Conservation (phyloP, 805 yeast genomes). For the Cyberlindnera bimundalis region DNA sequence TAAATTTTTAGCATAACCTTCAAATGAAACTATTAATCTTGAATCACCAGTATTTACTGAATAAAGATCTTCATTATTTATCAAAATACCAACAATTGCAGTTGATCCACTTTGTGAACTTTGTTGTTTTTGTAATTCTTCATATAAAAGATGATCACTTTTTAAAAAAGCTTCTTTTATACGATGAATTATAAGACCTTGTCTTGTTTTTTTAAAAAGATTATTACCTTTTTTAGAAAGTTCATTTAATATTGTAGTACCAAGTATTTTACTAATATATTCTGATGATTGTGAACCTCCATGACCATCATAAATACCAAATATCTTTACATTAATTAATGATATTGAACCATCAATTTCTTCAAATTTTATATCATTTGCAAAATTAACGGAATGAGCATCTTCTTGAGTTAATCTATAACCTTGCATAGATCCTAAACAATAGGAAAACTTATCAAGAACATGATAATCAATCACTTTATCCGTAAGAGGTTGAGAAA, state of each 20-base stretch:
- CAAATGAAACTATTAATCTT: conserved; percentile 50
- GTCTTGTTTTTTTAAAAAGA: conserved; percentile 25
- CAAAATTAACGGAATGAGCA: conserved; percentile 56
- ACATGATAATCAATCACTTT: conserved; percentile 45
- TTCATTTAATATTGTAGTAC: conserved; percentile 20
- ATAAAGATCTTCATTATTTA: conserved; percentile 42
- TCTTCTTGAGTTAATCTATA: conserved; percentile 74
- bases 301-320: conserved; percentile 81
- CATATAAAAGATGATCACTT: conserved; percentile 43
- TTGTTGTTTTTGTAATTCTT: conserved; percentile 22
- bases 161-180: conserved; percentile 43
- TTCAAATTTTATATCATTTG: conserved; percentile 32
- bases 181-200: conserved; percentile 34
- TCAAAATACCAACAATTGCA: conserved; percentile 43
- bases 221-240: conserved; percentile 5
- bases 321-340: conserved; percentile 37
- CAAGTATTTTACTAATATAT: conserved; percentile 39
- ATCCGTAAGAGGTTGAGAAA: conserved; percentile 56
- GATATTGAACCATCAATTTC: conserved; percentile 21
- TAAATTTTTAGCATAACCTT: conserved; percentile 54
- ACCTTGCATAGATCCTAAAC: conserved; percentile 77
- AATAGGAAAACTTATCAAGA: conserved; percentile 41
- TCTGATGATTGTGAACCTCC: conserved; percentile 67
- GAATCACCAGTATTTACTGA: conserved; percentile 80
- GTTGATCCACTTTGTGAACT: conserved; percentile 46